Percentiles rank a stretch among this genome's conserved stretches.
phyloP scores from a whole-genome alignment of 805 yeast species.

The Vanderwaltozyma verrucispora region DNA sequence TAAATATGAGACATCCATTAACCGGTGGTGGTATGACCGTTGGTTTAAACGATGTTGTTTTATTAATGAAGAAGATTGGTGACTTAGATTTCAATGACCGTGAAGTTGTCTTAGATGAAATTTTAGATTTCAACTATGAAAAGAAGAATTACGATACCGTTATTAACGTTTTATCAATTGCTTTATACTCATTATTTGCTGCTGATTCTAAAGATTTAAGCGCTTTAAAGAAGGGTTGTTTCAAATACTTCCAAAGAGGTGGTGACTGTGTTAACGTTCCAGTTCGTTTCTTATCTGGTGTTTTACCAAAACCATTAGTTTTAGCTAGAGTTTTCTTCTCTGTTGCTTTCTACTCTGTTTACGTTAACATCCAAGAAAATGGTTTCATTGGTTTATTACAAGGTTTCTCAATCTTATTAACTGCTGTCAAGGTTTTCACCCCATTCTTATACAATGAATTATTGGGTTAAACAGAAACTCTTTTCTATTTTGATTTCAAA shows the following conservation, averaged over 20 bases:
- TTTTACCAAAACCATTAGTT: conserved; percentile 61
- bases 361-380: conserved; percentile 50
- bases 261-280: conserved; percentile 75
- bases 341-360: conserved; percentile 80
- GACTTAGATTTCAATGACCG: conserved; percentile 43
- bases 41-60: conserved; percentile 75
- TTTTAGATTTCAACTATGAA: conserved; percentile 61
- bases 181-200: conserved; percentile 81
- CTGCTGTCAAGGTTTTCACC: conserved; percentile 70
- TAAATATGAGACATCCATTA: conserved; percentile 95
- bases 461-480: conserved; percentile 24
- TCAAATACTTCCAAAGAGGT: conserved; percentile 73
- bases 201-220: conserved; percentile 61
- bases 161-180: conserved; percentile 81
- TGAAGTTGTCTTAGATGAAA: conserved; percentile 41
- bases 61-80: conserved; percentile 41
- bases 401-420: conserved; percentile 52
- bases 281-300: conserved; percentile 72
- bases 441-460: conserved; percentile 60
- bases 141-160: conserved; percentile 77
- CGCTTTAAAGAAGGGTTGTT: conserved; percentile 80
- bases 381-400: conserved; percentile 66
- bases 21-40: conserved; percentile 99
- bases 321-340: conserved; percentile 80
- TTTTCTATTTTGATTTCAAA: no score